Base-by-base conservation (phyloP, 257 asterid genomes). In the Fraxinus cuspidata region DNA sequence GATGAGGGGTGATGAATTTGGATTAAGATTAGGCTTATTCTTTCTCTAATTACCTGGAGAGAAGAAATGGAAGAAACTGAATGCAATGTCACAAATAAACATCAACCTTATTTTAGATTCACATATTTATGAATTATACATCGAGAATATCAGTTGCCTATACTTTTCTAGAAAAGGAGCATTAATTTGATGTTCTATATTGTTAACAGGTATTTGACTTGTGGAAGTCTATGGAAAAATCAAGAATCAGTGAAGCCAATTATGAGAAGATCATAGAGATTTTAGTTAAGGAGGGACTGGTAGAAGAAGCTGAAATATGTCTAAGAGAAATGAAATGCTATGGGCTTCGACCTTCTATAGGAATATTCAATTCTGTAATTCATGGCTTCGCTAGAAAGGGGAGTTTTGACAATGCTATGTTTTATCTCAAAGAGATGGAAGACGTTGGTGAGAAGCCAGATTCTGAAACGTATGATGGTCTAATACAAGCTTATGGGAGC, bases 401-500 rank as follows among this genome's bases (percentile, higher is more conserved):
- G 75, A 71, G 4, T 51, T 79, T 83, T 19, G 79, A 79, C 12
- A 70, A 71, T 72, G 81, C 78, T 21, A 6, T 64, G 69, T 21
- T 42, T 77, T 83, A 83, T 72, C 74, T 83, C 38, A 73, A 75
- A 80, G 81, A 79, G 29, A 75, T 83, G 86, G 81, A 58, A 74
- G 75, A 72, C 2, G 7, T 23, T 51, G 83, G 86, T 16, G 19
- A 71, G 38, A 75, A 67, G 25, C 81, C 83, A 19, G 66, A 72
- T 76, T 75, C 83, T 15, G 81, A 79, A 75, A 79, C 80, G 44
- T 83, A 71, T 23, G 83, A 83, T 56, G 76, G 83, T 25, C 83
- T 83, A 32, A 83, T 83, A 42, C 81, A 75, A 83, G 76, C 86
- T 51, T 83, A 83, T 53, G 83, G 81, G 29, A 79, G 18, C 67